These are phyloP conservation scores for Melocanna baccifera DNA, from an alignment of 176 grass and related monocot species.

Conservation along the genomic window DNA sequence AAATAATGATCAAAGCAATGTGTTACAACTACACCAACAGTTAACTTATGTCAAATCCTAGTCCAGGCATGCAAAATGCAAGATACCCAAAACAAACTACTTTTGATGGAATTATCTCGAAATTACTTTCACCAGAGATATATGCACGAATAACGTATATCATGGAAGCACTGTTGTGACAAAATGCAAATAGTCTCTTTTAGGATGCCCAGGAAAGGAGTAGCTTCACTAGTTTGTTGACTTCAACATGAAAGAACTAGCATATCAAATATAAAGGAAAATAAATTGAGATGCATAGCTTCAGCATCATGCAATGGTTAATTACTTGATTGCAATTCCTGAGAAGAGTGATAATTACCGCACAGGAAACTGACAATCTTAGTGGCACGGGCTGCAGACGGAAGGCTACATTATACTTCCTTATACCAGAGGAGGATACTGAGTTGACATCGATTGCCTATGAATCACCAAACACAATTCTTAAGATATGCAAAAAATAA, in stretches of 20 bases:
- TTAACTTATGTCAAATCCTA: background rate
- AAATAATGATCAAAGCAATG: background rate
- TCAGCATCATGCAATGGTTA: background rate
- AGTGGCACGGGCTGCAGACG: slow-evolving; percentile 25
- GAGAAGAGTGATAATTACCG: slow-evolving; percentile 34
- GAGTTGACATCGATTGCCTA: slow-evolving; percentile 49
- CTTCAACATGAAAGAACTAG: background rate
- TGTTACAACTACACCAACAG: background rate
- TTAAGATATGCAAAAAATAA: background rate
- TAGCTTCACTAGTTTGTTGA: background rate
- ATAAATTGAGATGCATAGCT: background rate
- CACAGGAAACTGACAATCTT: slow-evolving; percentile 38
- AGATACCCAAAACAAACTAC: background rate
- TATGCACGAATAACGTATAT: background rate
- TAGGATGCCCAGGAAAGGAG: background rate
- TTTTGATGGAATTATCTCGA: background rate
- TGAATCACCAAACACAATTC: slow-evolving; percentile 1
- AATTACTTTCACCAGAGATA: background rate
- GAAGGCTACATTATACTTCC: slow-evolving; percentile 48
- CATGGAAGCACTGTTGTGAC: background rate
- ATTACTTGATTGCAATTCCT: background rate
- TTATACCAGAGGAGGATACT: slow-evolving; percentile 40
- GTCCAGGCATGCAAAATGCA: background rate
- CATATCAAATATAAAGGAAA: background rate
- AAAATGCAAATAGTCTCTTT: background rate